Evolutionary conservation across 2,329 filamentous ascomycete genomes (phyloP).

Genomic region (Fusarium burgessii): DNA sequence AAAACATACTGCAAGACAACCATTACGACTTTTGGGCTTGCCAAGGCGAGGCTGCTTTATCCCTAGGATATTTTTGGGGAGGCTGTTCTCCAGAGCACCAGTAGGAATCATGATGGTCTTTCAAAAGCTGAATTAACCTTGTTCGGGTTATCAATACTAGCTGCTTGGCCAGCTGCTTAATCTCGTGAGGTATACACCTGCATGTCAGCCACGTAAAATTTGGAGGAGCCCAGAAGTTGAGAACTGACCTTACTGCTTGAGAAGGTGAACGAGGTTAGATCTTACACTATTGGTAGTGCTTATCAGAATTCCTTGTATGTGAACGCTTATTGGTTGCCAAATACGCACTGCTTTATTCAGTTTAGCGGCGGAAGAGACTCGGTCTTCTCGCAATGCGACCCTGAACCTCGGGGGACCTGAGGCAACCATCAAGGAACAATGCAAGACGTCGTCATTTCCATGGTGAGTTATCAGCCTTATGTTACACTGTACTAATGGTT

Average conservation of each 20-base stretch:
- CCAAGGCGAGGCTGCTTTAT: no score
- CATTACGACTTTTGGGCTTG: not conserved
- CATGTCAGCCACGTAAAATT: no score
- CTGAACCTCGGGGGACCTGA: not conserved
- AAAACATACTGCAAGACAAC: not conserved
- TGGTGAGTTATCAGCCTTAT: fast-evolving
- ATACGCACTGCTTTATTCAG: not conserved
- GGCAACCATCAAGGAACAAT: not conserved
- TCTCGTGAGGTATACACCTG: no score
- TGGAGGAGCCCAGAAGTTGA: no score
- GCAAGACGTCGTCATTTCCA: not conserved
- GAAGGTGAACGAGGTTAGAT: not conserved
- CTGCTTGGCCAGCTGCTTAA: no score
- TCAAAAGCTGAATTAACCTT: no score
- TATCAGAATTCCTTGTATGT: no score
- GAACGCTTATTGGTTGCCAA: not conserved
- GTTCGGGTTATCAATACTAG: no score
- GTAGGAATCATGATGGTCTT: no score
- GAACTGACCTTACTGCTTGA: no score
- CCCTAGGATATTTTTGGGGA: no score
- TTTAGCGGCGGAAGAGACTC: not conserved
- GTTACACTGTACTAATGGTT: not conserved
- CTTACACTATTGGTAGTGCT: not conserved
- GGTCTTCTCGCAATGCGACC: not conserved
- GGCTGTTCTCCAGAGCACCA: no score